phyloP scores from a whole-genome alignment of 768 basidiomycete genomes.

The Phallus indusiatus region DNA sequence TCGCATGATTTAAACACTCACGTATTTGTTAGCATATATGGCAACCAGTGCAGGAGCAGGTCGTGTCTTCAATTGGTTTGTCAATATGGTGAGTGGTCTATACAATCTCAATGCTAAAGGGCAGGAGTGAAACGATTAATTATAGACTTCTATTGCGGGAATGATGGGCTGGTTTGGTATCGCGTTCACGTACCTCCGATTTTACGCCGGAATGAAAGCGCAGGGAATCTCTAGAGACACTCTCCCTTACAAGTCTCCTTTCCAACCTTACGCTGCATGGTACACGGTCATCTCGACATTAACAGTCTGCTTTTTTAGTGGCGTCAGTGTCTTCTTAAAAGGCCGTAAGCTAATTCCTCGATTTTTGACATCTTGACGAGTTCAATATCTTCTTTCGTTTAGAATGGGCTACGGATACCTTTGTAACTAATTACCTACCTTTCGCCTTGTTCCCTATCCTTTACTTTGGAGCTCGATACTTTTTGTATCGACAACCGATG shows the following conservation, averaged over 20 bases:
- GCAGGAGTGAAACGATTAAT: not conserved
- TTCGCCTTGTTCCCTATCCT: slow-evolving; percentile 16
- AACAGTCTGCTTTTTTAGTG: slow-evolving; percentile 39
- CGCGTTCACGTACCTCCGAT: slow-evolving; percentile 67
- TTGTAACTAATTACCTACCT: slow-evolving; percentile 17
- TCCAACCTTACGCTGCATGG: slow-evolving; percentile 70
- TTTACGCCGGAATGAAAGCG: slow-evolving; percentile 69
- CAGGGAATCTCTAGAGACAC: slow-evolving; percentile 67
- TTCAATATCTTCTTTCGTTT: not conserved
- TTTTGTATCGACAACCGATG: slow-evolving; percentile 34
- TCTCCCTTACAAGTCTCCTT: slow-evolving; percentile 57
- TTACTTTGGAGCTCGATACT: slow-evolving; percentile 51
- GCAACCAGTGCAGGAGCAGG: slow-evolving; percentile 55
- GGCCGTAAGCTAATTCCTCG: slow-evolving; percentile 4
- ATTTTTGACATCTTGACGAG: not conserved
- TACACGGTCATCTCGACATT: slow-evolving; percentile 34
- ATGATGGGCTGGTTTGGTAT: slow-evolving; percentile 81
- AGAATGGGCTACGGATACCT: slow-evolving; percentile 12
- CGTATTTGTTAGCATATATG: slow-evolving; percentile 66
- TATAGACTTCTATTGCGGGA: slow-evolving; percentile 35
- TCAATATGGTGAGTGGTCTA: slow-evolving; percentile 45
- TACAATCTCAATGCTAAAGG: not conserved
- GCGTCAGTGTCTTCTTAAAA: slow-evolving; percentile 13
- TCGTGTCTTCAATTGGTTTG: slow-evolving; percentile 71
- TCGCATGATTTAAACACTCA: not conserved